phyloP scores from a whole-genome alignment of 768 basidiomycete genomes.

The Boletus bicolor region DNA sequence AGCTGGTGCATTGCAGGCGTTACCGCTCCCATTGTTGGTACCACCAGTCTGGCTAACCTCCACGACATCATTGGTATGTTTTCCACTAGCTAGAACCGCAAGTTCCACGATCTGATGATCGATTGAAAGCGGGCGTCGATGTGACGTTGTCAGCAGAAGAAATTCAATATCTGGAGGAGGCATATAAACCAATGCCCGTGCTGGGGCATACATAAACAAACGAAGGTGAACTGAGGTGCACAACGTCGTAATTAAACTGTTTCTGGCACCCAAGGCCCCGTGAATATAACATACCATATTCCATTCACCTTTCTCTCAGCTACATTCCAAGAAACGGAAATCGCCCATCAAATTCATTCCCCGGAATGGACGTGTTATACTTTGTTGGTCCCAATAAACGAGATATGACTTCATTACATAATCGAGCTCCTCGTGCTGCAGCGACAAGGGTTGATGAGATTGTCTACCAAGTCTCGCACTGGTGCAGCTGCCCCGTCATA shows the following conservation, averaged over 20 bases:
- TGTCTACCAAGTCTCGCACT: neutral
- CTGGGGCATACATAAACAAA: slow-evolving; percentile 35
- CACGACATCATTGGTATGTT: slow-evolving; percentile 39
- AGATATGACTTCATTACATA: slow-evolving; percentile 12
- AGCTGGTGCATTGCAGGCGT: slow-evolving; percentile 22
- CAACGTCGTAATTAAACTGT: neutral
- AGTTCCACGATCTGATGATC: slow-evolving; percentile 3
- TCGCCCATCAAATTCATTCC: neutral
- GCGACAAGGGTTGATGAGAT: slow-evolving; percentile 9
- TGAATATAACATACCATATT: neutral
- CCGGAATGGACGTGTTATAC: too few relatives aligned
- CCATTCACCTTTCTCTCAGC: neutral
- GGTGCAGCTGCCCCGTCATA: neutral
- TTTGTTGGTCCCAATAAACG: too few relatives aligned
- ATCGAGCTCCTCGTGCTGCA: slow-evolving; percentile 2
- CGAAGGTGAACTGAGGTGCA: neutral
- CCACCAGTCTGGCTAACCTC: slow-evolving; percentile 39
- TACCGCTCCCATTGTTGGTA: slow-evolving; percentile 45
- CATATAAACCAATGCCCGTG: slow-evolving; percentile 40
- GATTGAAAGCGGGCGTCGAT: slow-evolving; percentile 32
- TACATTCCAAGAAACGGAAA: neutral
- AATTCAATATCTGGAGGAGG: slow-evolving; percentile 42
- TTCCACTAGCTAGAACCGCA: neutral
- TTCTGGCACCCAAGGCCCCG: neutral
- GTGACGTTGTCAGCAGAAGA: slow-evolving; percentile 49